A percentile compares a stretch with the other conserved stretches of the same genome.
phyloP scores from a whole-genome alignment of 345 rosid species.

The Pugionium cornutum region DNA sequence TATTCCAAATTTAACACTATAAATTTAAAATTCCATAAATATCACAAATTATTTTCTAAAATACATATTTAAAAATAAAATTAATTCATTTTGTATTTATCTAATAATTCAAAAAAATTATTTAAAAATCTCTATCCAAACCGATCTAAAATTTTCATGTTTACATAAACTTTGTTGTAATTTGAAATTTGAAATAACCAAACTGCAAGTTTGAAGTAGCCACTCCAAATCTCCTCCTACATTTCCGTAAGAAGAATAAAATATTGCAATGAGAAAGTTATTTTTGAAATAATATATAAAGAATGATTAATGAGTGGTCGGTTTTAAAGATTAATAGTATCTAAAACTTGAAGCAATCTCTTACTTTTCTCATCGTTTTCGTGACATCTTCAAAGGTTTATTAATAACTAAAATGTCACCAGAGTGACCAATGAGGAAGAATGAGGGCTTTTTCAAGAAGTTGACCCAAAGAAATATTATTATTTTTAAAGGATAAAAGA shows the following conservation, averaged over 20 bases:
- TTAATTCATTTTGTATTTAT: not conserved
- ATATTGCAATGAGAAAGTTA: not conserved
- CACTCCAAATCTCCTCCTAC: not conserved
- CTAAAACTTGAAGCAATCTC: conserved; percentile 15
- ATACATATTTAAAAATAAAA: no score
- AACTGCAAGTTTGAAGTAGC: not conserved
- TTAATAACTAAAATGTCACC: not conserved
- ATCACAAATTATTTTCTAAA: no score
- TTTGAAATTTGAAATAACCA: not conserved
- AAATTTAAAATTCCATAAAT: no score
- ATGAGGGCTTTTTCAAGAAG: not conserved
- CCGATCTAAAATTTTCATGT: no score
- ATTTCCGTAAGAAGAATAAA: conserved; percentile 7
- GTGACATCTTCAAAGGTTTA: conserved; percentile 4
- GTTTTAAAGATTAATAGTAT: conserved; percentile 17
- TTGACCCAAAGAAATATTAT: no score
- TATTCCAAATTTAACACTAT: no score
- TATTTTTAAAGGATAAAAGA: no score
- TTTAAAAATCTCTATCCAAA: no score
- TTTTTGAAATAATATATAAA: conserved; percentile 1
- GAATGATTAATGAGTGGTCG: conserved; percentile 24
- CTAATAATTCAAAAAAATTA: no score
- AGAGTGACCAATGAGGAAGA: no score
- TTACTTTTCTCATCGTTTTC: conserved; percentile 12
- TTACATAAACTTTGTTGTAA: not conserved